A percentile compares a stretch with the other conserved stretches of the same genome.
Conservation (phyloP, 441 rosid species). For the Populus tomentosa region DNA sequence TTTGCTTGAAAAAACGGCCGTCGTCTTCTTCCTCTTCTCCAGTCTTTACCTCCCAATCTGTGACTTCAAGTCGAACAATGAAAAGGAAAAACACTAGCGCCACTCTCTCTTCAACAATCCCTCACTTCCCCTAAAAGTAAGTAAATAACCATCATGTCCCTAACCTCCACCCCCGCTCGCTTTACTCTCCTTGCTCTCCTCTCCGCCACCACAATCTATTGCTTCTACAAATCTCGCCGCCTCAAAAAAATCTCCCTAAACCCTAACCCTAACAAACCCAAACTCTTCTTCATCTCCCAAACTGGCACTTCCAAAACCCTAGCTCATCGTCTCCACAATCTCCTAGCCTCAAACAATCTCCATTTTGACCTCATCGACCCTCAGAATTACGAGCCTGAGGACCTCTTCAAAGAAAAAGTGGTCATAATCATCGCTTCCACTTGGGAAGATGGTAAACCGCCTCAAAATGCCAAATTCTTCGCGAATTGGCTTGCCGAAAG, state of each 20-base stretch:
- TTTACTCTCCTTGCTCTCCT: slow-evolving; percentile 63
- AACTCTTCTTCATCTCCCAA: slow-evolving; percentile 66
- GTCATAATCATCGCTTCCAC: slow-evolving; percentile 69
- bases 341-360: slow-evolving; percentile 34
- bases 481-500: slow-evolving; percentile 73
- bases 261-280: slow-evolving; percentile 5
- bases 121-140: neutral
- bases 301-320: slow-evolving; percentile 73
- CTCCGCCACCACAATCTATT: slow-evolving; percentile 78
- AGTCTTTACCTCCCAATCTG: neutral
- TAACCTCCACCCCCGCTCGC: slow-evolving; percentile 50
- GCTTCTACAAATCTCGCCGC: slow-evolving; percentile 72
- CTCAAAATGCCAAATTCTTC: slow-evolving; percentile 54
- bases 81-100: neutral
- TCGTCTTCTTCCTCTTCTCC: neutral
- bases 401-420: slow-evolving; percentile 56
- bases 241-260: slow-evolving; percentile 31
- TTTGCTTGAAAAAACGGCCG: neutral
- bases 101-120: neutral
- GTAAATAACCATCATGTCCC: slow-evolving; percentile 27
- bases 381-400: slow-evolving; percentile 82
- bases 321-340: slow-evolving; percentile 53
- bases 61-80: neutral
- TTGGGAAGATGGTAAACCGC: slow-evolving; percentile 84
- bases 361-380: slow-evolving; percentile 69